phyloP scores from a whole-genome alignment of 2,329 filamentous ascomycete species.

The Teratosphaeria nubilosa region DNA sequence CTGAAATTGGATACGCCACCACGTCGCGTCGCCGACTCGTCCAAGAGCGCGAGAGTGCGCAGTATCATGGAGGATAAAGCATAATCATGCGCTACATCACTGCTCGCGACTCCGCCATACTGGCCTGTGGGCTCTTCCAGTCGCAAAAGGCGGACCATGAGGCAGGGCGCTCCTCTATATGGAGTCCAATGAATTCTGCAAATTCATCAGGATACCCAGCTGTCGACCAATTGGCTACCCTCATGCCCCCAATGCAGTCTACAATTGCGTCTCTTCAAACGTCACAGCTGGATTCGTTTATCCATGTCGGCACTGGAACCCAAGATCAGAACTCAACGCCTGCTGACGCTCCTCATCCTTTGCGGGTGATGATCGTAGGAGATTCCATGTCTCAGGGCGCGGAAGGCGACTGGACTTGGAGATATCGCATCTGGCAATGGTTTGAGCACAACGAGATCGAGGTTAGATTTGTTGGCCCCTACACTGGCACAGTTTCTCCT shows the following conservation, averaged over 20 bases:
- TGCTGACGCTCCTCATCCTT: background rate
- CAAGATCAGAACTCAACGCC: background rate
- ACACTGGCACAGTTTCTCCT: constrained; percentile 24
- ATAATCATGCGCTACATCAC: background rate
- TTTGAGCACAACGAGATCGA: constrained; percentile 9
- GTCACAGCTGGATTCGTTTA: background rate
- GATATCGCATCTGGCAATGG: constrained; percentile 33
- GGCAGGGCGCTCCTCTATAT: background rate
- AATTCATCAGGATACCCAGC: background rate
- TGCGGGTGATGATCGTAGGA: constrained; percentile 4
- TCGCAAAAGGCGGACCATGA: background rate
- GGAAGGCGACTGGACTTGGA: constrained; percentile 33
- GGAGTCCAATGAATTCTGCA: background rate
- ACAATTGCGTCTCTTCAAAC: background rate
- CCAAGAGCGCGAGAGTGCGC: background rate
- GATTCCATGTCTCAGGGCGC: constrained; percentile 10
- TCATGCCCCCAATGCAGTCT: background rate
- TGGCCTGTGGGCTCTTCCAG: background rate
- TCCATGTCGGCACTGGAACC: background rate
- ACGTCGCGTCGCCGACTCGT: too few relatives aligned
- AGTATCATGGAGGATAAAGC: background rate
- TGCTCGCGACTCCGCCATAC: background rate
- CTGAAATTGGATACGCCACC: too few relatives aligned
- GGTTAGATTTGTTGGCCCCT: constrained; percentile 27
- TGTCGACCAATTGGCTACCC: background rate